Evolutionary conservation across 306 rosid species (phyloP), one percentile per base, ranked within the genome.

Genomic region (Quercus ilex): DNA sequence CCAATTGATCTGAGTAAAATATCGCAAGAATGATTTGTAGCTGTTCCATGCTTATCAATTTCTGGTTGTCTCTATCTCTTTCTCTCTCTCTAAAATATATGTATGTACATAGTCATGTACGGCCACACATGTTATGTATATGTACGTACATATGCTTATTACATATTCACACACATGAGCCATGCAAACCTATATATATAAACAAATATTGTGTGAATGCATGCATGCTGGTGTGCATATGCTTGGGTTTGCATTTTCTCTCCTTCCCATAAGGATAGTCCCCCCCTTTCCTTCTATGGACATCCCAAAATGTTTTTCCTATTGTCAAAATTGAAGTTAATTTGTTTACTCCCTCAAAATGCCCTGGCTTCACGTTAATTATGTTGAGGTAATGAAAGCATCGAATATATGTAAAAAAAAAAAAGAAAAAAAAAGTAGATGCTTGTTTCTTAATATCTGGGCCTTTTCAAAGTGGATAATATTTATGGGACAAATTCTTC

Each of bases 1-100:
- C 85, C 90, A 85, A 86, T 85, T 88, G 86, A 76, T 88, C 81
- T 38, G 73, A 83, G 89, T 62, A 83, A 83, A 82, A 83, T 85
- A 77, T 81, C 79, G 55, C 73, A 74, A 87, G 90, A 84, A 73
- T 82, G 79, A 74, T 81, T 69, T 83, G 79, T 86, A 85, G 87
- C 80, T 80, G 70, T 82, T 82, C 69, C 74, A 51, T 79, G 78
- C 79, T 74, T 80, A 67, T 79, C 76, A 17, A 65, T 77, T 72
- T 76, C 5, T 71, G 55, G 8, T 80, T 55, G 17, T 0, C 0
- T 68, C 51, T 55, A 12, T 57, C 59, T 13, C 30, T 51, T 46
- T 13, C 38, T 33, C 17, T 35, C 56, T 52, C 5, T 2, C 13
- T 55, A 30, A 21, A 55, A 57, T 25, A 20, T 70, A 38, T 13